Evolutionary conservation across 2,329 filamentous ascomycete genomes (phyloP).

Genomic region (Tolypocladium inflatum): DNA sequence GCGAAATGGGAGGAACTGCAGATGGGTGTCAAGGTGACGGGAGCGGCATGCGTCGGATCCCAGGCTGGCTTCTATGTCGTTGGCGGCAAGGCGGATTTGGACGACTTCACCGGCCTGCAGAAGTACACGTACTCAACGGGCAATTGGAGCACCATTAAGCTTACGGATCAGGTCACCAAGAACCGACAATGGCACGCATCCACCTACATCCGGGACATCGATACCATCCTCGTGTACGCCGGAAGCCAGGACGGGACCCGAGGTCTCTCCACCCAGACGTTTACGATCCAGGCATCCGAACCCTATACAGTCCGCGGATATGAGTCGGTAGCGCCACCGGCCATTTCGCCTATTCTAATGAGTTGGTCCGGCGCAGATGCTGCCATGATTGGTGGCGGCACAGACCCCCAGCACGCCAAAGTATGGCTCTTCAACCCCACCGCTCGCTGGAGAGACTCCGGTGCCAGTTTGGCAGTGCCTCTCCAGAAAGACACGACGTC

Average conservation of each 20-base stretch:
- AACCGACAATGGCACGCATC: slow-evolving; percentile 68
- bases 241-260: slow-evolving; percentile 55
- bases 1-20: slow-evolving; percentile 61
- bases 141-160: slow-evolving; percentile 40
- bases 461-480: slow-evolving; percentile 51
- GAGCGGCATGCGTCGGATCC: slow-evolving; percentile 68
- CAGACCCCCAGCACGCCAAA: slow-evolving; percentile 39
- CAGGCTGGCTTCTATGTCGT: slow-evolving; percentile 68
- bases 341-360: slow-evolving; percentile 61
- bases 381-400: slow-evolving; percentile 63
- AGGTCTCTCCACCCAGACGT: slow-evolving; percentile 61
- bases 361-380: slow-evolving; percentile 63
- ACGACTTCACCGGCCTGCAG: slow-evolving; percentile 66
- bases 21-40: slow-evolving; percentile 61
- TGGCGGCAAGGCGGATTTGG: slow-evolving; percentile 52
- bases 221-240: slow-evolving; percentile 72
- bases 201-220: slow-evolving; percentile 59
- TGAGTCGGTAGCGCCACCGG: slow-evolving; percentile 50
- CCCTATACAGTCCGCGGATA: slow-evolving; percentile 56
- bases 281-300: slow-evolving; percentile 55
- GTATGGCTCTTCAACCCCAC: slow-evolving; percentile 63
- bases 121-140: slow-evolving; percentile 46
- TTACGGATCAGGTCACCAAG: slow-evolving; percentile 43
- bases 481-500: slow-evolving; percentile 43
- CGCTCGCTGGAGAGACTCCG: slow-evolving; percentile 57